A percentile compares a stretch with the other conserved stretches of the same genome.
Evolutionary conservation across 192 early-diverging fungal genomes (phyloP).

Genomic region (Entophlyctis luteolus): DNA sequence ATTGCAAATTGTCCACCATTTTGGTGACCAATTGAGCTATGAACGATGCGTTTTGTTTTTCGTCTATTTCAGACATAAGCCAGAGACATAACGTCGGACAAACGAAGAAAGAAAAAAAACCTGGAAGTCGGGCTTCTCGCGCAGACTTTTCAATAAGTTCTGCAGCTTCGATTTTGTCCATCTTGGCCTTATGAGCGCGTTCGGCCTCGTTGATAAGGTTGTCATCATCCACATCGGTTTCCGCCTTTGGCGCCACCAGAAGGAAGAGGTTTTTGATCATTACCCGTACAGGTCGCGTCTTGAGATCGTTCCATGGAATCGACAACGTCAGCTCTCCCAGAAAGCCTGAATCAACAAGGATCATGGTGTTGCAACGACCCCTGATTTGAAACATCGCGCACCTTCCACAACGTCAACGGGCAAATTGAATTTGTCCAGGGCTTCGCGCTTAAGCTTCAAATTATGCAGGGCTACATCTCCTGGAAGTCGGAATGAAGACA

Average conservation of each 20-base stretch:
- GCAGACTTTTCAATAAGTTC: slow-evolving; percentile 60
- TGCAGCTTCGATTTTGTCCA: slow-evolving; percentile 73
- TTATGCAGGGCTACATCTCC: slow-evolving; percentile 96
- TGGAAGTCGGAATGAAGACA: slow-evolving; percentile 26
- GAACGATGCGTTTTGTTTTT: slow-evolving; percentile 67
- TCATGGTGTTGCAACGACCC: slow-evolving; percentile 10
- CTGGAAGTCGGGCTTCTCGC: too few relatives aligned
- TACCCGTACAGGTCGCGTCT: slow-evolving; percentile 87
- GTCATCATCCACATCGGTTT: slow-evolving; percentile 72
- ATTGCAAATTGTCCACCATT: slow-evolving; percentile 94
- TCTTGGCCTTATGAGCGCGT: slow-evolving; percentile 73
- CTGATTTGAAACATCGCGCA: slow-evolving; percentile 16
- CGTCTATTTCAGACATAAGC: not conserved
- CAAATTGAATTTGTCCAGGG: slow-evolving; percentile 88
- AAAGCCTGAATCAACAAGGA: slow-evolving; percentile 54
- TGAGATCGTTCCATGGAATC: slow-evolving; percentile 98
- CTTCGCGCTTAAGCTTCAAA: slow-evolving; percentile 80
- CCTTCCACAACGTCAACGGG: slow-evolving; percentile 90
- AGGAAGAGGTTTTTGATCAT: slow-evolving; percentile 85
- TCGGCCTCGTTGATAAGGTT: slow-evolving; percentile 78
- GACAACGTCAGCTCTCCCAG: slow-evolving; percentile 85
- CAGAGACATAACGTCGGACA: too few relatives aligned
- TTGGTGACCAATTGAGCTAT: slow-evolving; percentile 85
- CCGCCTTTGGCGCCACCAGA: slow-evolving; percentile 75
- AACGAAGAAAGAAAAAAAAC: slow-evolving; percentile 4